Evolutionary conservation across 176 grass and related monocot genomes (phyloP).

Genomic region (Bolboschoenus planiculmis): DNA sequence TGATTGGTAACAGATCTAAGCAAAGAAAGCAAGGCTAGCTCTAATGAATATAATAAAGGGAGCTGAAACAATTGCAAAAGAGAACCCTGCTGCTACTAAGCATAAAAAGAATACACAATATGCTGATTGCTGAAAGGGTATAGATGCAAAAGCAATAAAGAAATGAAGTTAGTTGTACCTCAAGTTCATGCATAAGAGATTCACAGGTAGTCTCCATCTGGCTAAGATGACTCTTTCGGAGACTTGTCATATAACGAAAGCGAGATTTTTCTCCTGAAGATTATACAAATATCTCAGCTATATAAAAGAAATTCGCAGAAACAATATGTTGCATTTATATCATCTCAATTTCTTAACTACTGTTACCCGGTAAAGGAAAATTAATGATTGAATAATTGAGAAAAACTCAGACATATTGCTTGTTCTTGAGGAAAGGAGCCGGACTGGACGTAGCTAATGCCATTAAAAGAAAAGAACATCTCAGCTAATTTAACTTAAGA

Average conservation of each 20-base stretch:
- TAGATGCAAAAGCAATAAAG: neutral
- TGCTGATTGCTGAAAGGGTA: neutral
- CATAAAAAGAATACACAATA: neutral
- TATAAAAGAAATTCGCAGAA: neutral
- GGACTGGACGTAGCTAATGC: neutral
- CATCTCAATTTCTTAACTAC: neutral
- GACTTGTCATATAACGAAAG: constrained; percentile 18
- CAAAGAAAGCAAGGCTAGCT: neutral
- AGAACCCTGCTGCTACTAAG: neutral
- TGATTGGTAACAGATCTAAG: neutral
- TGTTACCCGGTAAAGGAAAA: neutral
- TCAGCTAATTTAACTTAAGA: neutral
- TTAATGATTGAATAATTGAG: neutral
- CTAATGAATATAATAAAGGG: neutral
- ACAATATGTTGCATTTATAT: neutral
- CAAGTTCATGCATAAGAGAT: constrained; percentile 53
- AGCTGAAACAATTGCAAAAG: neutral
- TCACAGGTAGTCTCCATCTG: constrained; percentile 45
- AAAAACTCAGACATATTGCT: neutral
- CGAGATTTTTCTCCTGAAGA: constrained; percentile 7
- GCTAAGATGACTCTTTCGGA: constrained; percentile 24
- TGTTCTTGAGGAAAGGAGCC: neutral
- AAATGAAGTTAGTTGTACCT: constrained; percentile 21
- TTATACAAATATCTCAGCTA: neutral
- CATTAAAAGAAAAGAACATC: neutral